Percentiles rank a stretch among this genome's conserved stretches.
These are phyloP conservation scores for Scytalidium sp. DNA, from an alignment of 2,329 filamentous ascomycete genomes.

Conservation along the genomic window DNA sequence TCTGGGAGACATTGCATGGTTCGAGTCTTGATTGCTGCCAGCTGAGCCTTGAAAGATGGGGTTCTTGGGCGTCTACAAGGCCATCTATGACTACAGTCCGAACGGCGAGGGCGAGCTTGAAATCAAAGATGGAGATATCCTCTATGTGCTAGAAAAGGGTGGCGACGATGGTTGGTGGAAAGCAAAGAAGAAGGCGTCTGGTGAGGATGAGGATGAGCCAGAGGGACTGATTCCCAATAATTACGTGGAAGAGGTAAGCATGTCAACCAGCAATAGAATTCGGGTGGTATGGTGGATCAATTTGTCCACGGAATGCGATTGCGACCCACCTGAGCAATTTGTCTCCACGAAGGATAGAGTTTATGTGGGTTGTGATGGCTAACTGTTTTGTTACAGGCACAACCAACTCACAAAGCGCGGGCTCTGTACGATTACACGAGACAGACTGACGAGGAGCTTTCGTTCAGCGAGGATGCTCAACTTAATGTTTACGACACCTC, in stretches of 20 bases:
- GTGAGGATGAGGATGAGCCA: constrained; percentile 32
- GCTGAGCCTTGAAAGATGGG: constrained; percentile 57
- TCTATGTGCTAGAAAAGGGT: constrained; percentile 76
- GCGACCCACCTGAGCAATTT: neutral
- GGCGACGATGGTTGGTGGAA: constrained; percentile 81
- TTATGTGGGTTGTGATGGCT: constrained; percentile 7
- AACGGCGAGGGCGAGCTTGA: constrained; percentile 83
- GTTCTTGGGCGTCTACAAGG: constrained; percentile 87
- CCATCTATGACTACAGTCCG: constrained; percentile 88
- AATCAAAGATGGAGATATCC: constrained; percentile 80
- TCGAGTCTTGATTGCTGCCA: constrained; percentile 1
- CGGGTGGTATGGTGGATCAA: neutral
- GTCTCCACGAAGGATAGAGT: neutral
- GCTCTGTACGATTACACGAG: constrained; percentile 98
- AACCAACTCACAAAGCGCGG: constrained; percentile 68
- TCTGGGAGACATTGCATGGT: neutral
- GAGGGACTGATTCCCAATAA: constrained; percentile 73
- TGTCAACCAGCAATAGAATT: constrained; percentile 1
- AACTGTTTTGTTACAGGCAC: constrained; percentile 45
- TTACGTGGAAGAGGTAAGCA: constrained; percentile 85
- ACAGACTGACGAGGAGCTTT: constrained; percentile 96
- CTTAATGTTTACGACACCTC: constrained; percentile 85
- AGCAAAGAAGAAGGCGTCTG: constrained; percentile 36
- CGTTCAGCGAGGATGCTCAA: constrained; percentile 83
- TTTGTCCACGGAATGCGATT: neutral